These are phyloP conservation scores for Pythium rhizo-oryzae DNA, from an alignment of 352 stramenopile species.

Conservation along the genomic window DNA sequence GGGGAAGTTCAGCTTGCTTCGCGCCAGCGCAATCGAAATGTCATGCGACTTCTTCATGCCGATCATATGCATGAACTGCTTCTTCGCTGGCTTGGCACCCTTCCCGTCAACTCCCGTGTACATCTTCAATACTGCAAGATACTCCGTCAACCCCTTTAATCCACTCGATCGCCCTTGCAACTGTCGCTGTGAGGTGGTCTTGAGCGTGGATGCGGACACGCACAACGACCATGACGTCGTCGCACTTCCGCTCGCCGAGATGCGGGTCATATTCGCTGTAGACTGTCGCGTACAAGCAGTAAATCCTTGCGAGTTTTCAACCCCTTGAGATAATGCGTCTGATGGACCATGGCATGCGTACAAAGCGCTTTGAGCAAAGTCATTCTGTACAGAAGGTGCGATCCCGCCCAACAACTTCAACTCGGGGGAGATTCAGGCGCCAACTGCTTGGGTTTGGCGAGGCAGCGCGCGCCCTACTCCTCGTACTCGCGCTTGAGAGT, in stretches of 20 bases:
- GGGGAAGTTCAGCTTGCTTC: conserved; percentile 69
- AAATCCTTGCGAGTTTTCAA: no score
- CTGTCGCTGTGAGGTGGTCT: conserved; percentile 7
- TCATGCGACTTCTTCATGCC: conserved; percentile 91
- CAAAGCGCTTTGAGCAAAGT: conserved; percentile 4
- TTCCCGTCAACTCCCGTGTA: conserved; percentile 40
- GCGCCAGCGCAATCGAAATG: conserved; percentile 81
- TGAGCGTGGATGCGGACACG: conserved; percentile 14
- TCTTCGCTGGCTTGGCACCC: conserved; percentile 47
- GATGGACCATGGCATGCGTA: conserved; percentile 1
- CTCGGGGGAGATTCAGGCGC: background rate
- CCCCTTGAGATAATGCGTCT: no score
- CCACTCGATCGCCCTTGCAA: background rate
- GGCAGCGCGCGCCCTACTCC: conserved; percentile 85
- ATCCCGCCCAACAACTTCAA: conserved; percentile 1
- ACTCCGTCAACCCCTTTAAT: conserved; percentile 31
- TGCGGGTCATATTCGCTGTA: no score
- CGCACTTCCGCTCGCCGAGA: conserved; percentile 7
- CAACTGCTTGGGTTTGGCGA: conserved; percentile 72
- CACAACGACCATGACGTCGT: conserved; percentile 18
- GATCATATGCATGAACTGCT: conserved; percentile 74
- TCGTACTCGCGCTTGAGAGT: conserved; percentile 95
- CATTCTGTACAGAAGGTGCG: background rate
- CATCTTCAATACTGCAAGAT: conserved; percentile 54
- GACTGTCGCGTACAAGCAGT: no score